A percentile compares a stretch with the other conserved stretches of the same genome.
phyloP scores from a whole-genome alignment of 1,284 basidiomycete genomes.

The Ganoderma lingzhi region DNA sequence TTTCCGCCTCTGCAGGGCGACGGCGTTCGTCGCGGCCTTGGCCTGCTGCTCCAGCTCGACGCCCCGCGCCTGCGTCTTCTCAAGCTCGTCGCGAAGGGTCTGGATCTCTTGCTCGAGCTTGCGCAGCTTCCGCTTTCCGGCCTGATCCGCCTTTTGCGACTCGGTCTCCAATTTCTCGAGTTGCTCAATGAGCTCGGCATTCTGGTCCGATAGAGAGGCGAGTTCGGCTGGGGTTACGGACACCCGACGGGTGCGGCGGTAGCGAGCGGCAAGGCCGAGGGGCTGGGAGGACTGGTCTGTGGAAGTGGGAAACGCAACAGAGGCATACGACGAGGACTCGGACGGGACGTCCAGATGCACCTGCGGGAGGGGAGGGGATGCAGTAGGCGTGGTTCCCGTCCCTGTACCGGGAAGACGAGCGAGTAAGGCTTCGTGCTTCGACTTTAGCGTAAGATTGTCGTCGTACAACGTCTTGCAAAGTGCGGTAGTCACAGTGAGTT shows the following conservation, averaged over 20 bases:
- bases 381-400: constrained; percentile 31
- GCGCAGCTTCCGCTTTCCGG: constrained; percentile 72
- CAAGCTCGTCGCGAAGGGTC: constrained; percentile 73
- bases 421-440: constrained; percentile 72
- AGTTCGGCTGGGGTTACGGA: constrained; percentile 77
- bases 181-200: constrained; percentile 78
- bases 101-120: constrained; percentile 82
- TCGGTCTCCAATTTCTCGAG: constrained; percentile 80
- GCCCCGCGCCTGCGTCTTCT: constrained; percentile 72
- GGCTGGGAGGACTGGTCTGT: constrained; percentile 41
- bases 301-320: constrained; percentile 44
- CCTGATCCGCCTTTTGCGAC: constrained; percentile 68
- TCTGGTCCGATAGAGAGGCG: constrained; percentile 78
- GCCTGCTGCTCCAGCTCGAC: constrained; percentile 74
- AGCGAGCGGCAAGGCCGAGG: constrained; percentile 38
- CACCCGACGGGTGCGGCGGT: constrained; percentile 58
- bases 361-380: constrained; percentile 35
- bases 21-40: constrained; percentile 48
- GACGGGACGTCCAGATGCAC: constrained; percentile 27
- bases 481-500: constrained; percentile 72
- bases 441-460: constrained; percentile 72
- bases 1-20: constrained; percentile 49
- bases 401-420: constrained; percentile 60
- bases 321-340: constrained; percentile 41
- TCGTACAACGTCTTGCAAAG: constrained; percentile 75